Conservation (phyloP, 2,329 filamentous ascomycete species). For the Penicillium sp. region DNA sequence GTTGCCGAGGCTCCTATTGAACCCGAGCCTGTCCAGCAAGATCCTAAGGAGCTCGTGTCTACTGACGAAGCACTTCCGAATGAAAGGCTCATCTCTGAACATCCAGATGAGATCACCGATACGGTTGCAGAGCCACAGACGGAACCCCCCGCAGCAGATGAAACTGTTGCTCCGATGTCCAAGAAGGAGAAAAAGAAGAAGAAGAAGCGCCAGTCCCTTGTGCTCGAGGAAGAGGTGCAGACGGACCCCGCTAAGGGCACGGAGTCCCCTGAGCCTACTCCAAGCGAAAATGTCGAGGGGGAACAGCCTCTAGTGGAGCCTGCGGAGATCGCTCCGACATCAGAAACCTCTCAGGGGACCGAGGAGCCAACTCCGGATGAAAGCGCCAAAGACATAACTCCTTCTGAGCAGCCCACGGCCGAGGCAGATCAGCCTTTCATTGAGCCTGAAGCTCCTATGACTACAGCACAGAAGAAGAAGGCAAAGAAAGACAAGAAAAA, state of each 20-base stretch:
- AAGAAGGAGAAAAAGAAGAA: constrained; percentile 24
- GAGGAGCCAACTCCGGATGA: constrained; percentile 4
- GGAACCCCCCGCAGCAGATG: constrained; percentile 1
- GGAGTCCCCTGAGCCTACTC: not conserved
- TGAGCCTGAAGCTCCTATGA: too few relatives aligned
- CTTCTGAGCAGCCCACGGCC: constrained; percentile 1
- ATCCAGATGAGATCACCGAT: constrained; percentile 1
- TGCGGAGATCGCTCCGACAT: not conserved
- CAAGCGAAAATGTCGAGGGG: not conserved
- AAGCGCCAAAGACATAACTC: not conserved
- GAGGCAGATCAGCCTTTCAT: too few relatives aligned
- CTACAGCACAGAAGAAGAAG: constrained; percentile 10
- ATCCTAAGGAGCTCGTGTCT: not conserved
- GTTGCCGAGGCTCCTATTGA: not conserved
- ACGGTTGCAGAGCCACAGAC: not conserved
- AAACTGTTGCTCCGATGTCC: constrained; percentile 2
- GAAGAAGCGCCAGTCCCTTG: constrained; percentile 19
- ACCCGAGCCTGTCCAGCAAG: constrained; percentile 1
- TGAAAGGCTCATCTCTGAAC: too few relatives aligned
- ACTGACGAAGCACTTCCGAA: not conserved
- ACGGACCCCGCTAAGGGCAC: constrained; percentile 5
- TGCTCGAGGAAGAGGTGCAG: constrained; percentile 5
- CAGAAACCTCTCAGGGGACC: constrained; percentile 1
- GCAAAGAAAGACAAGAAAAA: constrained; percentile 23
- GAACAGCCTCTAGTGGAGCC: not conserved